Base-by-base conservation (phyloP, 225 moss, liverwort and hornwort genomes). In the Bryum argenteum region DNA sequence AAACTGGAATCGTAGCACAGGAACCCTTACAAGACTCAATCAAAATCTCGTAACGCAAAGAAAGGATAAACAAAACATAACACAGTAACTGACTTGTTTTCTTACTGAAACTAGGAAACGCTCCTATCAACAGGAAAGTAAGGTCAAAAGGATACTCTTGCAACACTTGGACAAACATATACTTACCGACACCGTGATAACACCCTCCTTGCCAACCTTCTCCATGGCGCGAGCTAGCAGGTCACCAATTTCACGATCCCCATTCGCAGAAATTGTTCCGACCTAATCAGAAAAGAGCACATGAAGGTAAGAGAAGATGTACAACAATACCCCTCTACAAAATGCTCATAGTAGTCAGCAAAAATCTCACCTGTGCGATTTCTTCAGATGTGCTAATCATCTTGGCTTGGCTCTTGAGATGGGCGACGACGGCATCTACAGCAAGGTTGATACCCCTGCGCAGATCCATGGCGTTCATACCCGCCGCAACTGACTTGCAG, bases 141-240 rank as follows among this genome's bases (percentile, higher is more conserved):
- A 13, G 6, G 59, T 21, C 37, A 26, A 45, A 5, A 55, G 8
- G 40, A 41, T 24, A 61, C 8, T 50, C n/a, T n/a, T 13, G 24
- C 8, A 75, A 48, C 57, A 37, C 53, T 8, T 42, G 23, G 43
- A 55, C 61, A 55, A 53, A 63, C 16, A 43, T 16, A 0, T 50
- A 72, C 75, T 84, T 85, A 94, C 94, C 58, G 94, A 82, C 56
- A 95, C 94, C 47, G 92, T 95, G 57, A 95, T 92, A 18, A 95
- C 91, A 74, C 94, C 94, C 61, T 95, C 94, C 76, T 91, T 95
- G 50, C 94, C 92, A 52, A 95, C 94, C 84, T 91, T 95, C 84
- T 90, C 94, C 94, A 95, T 95, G 11, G 94, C 94, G 12, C 91
- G 78, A 20, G 94, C 94, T 52, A 95, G 77, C 79, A 92, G 78